phyloP scores from a whole-genome alignment of 2,329 filamentous ascomycete species.

The Diaporthe sp. region DNA sequence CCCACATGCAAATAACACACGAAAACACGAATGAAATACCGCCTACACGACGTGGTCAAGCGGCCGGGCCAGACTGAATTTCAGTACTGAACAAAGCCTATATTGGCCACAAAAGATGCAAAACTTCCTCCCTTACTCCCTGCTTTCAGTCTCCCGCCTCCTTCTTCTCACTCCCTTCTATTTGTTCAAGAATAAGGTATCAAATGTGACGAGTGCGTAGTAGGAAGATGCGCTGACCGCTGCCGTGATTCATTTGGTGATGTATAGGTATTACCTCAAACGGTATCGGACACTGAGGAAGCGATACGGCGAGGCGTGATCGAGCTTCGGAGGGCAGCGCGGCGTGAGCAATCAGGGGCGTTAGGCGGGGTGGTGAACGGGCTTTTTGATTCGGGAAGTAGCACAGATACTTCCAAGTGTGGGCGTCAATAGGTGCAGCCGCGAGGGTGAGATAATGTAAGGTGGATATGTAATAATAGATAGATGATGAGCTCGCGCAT shows the following conservation, averaged over 20 bases:
- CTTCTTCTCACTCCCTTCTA: background rate
- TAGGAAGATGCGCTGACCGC: background rate
- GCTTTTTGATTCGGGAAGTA: background rate
- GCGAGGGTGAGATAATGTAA: background rate
- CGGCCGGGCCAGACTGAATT: conserved; percentile 3
- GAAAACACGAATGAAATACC: background rate
- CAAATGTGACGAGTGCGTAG: background rate
- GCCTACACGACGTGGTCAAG: conserved; percentile 25
- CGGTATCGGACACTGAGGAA: conserved; percentile 88
- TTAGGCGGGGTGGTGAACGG: background rate
- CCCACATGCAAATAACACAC: background rate
- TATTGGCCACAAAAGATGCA: background rate
- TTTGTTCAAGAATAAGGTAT: background rate
- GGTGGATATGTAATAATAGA: conserved; percentile 22
- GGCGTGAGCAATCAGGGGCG: too few species aligned
- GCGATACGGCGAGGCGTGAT: conserved; percentile 73
- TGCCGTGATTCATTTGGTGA: conserved; percentile 36
- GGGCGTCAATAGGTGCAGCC: background rate
- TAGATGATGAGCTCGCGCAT: conserved; percentile 25
- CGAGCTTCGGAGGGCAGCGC: background rate
- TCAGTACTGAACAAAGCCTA: background rate
- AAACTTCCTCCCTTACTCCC: background rate
- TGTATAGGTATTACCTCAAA: conserved; percentile 87
- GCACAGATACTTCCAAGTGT: background rate
- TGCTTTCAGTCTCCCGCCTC: background rate